A percentile compares a stretch with the other conserved stretches of the same genome.
Evolutionary conservation across 108 stramenopile species (phyloP).

Genomic region (Aurantiochytrium sp.): DNA sequence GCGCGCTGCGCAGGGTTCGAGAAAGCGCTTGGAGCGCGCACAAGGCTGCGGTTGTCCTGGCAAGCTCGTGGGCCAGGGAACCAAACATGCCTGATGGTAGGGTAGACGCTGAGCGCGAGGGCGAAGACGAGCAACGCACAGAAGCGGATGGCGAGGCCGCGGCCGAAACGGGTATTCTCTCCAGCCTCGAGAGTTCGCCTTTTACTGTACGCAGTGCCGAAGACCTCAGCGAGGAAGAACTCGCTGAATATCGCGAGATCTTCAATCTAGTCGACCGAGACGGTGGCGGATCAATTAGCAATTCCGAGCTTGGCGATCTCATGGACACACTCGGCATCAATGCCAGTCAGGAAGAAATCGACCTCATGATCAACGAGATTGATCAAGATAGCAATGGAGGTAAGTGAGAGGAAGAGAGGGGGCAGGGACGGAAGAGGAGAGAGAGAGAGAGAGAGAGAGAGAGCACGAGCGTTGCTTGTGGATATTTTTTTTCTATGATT

Average conservation of each 20-base stretch:
- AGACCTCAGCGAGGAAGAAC: constrained; percentile 31
- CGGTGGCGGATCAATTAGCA: constrained; percentile 57
- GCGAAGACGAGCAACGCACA: neutral
- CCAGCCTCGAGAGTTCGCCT: neutral
- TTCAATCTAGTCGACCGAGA: constrained; percentile 59
- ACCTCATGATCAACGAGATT: constrained; percentile 59
- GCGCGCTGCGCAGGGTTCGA: no score
- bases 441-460: no score
- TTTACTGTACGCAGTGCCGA: neutral
- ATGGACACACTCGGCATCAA: constrained; percentile 63
- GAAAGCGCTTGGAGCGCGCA: no score
- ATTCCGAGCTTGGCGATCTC: constrained; percentile 58
- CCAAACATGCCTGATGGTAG: no score
- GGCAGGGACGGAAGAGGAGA: no score
- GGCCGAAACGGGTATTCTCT: neutral
- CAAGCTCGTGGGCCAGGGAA: no score
- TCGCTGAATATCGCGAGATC: constrained; percentile 50
- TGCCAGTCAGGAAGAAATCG: constrained; percentile 58
- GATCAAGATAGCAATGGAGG: constrained; percentile 55
- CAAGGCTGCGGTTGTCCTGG: no score
- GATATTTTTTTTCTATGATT: no score
- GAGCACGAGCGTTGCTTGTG: no score
- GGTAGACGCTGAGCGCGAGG: neutral
- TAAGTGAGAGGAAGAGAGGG: neutral
- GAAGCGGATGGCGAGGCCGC: neutral